Conservation (phyloP, 1,284 basidiomycete species). For the Waitea zeae region DNA sequence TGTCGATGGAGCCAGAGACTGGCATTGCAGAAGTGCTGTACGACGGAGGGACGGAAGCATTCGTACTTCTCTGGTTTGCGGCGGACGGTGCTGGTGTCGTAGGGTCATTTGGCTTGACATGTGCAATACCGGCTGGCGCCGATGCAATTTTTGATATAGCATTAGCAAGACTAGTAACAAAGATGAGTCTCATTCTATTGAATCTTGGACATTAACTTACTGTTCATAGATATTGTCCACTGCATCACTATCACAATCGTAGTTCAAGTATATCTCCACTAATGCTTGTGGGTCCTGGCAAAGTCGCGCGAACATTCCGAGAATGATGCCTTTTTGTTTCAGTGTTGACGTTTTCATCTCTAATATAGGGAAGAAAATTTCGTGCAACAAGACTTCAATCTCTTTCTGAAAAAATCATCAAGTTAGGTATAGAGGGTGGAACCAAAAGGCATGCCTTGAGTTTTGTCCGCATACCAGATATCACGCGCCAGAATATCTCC, state of each 20-base stretch:
- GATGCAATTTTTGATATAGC: constrained; percentile 84
- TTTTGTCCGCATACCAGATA: constrained; percentile 88
- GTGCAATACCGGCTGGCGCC: constrained; percentile 27
- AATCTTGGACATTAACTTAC: constrained; percentile 21
- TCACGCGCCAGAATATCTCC: constrained; percentile 96
- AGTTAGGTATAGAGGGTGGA: constrained; percentile 1
- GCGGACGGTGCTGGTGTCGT: constrained; percentile 45
- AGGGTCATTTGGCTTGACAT: constrained; percentile 26
- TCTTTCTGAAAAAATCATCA: constrained; percentile 61
- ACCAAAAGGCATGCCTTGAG: constrained; percentile 44
- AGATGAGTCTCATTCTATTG: not conserved
- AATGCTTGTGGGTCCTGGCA: constrained; percentile 92
- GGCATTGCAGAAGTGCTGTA: constrained; percentile 54
- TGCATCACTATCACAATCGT: constrained; percentile 89
- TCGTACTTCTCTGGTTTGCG: constrained; percentile 28
- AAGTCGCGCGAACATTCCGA: constrained; percentile 73
- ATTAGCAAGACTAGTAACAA: constrained; percentile 62
- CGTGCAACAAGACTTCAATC: constrained; percentile 94
- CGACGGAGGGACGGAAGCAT: constrained; percentile 33
- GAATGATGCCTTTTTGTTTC: constrained; percentile 84
- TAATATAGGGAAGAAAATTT: constrained; percentile 97
- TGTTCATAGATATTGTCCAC: constrained; percentile 94
- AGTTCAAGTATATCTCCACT: constrained; percentile 95
- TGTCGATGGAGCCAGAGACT: constrained; percentile 50
- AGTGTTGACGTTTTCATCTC: constrained; percentile 96